phyloP scores from a whole-genome alignment of 257 asterid species.

The Petrea volubilis region DNA sequence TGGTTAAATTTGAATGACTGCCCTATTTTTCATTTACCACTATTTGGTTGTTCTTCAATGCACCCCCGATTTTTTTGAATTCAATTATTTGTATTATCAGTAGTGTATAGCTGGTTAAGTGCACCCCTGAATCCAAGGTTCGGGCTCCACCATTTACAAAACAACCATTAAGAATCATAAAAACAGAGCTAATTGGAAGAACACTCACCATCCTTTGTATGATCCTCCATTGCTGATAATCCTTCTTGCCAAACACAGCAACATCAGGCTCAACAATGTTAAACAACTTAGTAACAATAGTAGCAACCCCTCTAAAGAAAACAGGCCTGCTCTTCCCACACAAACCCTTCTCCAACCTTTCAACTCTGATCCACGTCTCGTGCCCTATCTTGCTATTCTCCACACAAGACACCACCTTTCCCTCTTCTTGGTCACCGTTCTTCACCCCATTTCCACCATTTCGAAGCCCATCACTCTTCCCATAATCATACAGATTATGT shows the following conservation, averaged over 20 bases:
- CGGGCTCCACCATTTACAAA: no score
- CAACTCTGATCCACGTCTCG: conserved; percentile 87
- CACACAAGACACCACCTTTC: conserved; percentile 58
- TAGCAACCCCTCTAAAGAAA: conserved; percentile 93
- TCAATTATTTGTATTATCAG: no score
- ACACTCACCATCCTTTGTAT: conserved; percentile 70
- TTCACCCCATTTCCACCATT: conserved; percentile 1
- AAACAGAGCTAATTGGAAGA: neutral
- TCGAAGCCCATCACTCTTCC: conserved; percentile 10
- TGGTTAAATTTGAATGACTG: no score
- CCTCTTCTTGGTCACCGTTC: conserved; percentile 18
- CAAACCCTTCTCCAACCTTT: conserved; percentile 76
- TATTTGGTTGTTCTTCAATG: no score
- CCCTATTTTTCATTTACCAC: no score
- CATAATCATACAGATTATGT: conserved; percentile 69
- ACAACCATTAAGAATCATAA: neutral
- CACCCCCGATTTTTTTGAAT: no score
- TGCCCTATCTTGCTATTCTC: conserved; percentile 70
- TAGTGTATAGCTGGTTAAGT: no score
- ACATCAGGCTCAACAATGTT: conserved; percentile 93
- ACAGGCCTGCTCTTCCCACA: conserved; percentile 90
- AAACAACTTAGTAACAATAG: conserved; percentile 84
- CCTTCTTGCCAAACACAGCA: conserved; percentile 94
- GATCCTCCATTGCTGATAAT: conserved; percentile 91
- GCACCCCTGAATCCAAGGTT: no score